Evolutionary conservation across 1,284 basidiomycete genomes (phyloP), one percentile per base, ranked within the genome.

Genomic region (Pyrrhoderma noxium): DNA sequence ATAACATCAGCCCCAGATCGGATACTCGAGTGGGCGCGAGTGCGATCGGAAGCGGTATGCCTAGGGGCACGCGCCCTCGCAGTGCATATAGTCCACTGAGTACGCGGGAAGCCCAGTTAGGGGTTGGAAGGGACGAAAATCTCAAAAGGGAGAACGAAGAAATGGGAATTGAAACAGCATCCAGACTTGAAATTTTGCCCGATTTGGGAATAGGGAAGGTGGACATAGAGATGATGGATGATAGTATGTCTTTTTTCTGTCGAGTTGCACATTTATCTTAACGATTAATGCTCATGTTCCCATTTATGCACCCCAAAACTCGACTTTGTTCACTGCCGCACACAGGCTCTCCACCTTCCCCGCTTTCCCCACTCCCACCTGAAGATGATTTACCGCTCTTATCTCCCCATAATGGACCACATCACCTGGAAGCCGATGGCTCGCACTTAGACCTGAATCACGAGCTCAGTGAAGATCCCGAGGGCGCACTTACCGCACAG

Each of bases 401-500:
- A 1, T 47, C 19, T 36, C 8, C 9, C 45, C 18, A 19, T 14
- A n/a, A 9, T 13, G 22, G 3, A 4, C 13, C 23, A 31, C 25
- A n/a, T n/a, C 27, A 31, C 11, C 27, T 31, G 11, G 27, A 31
- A 5, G 27, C 27, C 27, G 27, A 31, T 31, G 27, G 27, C 27
- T 31, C 27, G 27, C 27, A 31, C 11, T 11, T 31, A 5, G 27
- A 31, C 27, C 11, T 11, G 5, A 31, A 31, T 31, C 27, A 31
- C 27, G 27, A 40, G 27, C 2, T 5, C 11, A 19, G 18, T 2
- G 14, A 19, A 47, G 35, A 47, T n/a, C 19, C 38, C 14, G 16
- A 36, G 7, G 16, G 35, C 2, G 68, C 79, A 1, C 67, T 89
- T 60, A 89, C 80, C 14, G 76, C 77, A 2, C 87, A 90, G 67